phyloP scores from a whole-genome alignment of 768 basidiomycete species.

The Pilatotrama ljubarskyi region DNA sequence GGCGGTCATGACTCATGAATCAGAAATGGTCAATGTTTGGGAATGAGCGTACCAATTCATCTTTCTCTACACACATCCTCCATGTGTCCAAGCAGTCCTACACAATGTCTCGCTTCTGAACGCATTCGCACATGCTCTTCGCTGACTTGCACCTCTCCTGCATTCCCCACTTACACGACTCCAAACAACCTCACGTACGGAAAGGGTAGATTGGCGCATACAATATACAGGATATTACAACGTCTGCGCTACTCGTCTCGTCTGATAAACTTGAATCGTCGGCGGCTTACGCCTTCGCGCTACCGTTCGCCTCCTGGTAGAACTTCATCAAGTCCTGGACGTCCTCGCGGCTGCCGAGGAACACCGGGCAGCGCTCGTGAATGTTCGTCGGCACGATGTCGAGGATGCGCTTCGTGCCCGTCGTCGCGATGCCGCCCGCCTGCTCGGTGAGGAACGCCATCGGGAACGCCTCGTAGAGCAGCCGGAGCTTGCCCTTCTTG shows the following conservation, averaged over 20 bases:
- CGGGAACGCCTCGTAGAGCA: constrained; percentile 97
- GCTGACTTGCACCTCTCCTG: neutral
- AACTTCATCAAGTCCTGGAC: constrained; percentile 88
- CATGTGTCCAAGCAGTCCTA: neutral
- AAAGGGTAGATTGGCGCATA: constrained; percentile 6
- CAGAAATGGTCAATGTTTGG: constrained; percentile 69
- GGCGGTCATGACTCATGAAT: constrained; percentile 83
- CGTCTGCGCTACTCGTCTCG: neutral
- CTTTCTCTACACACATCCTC: too few relatives aligned
- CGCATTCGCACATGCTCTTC: neutral
- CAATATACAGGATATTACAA: constrained; percentile 14
- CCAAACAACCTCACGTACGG: neutral
- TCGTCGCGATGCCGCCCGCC: constrained; percentile 96
- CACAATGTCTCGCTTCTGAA: neutral
- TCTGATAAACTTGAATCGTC: neutral
- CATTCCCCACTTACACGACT: neutral
- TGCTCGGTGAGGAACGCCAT: constrained; percentile 96
- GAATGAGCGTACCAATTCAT: too few relatives aligned
- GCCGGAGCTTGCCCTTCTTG: constrained; percentile 90
- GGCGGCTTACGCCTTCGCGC: constrained; percentile 16
- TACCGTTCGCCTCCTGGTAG: constrained; percentile 50
- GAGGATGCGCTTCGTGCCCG: constrained; percentile 89
- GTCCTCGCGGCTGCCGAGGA: constrained; percentile 92
- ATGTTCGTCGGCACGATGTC: constrained; percentile 86
- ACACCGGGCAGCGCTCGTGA: constrained; percentile 91